Percentiles rank a stretch among this genome's conserved stretches.
phyloP scores from a whole-genome alignment of 1,139 yeast species.

The Spencermartinsiella ligniputridi region DNA sequence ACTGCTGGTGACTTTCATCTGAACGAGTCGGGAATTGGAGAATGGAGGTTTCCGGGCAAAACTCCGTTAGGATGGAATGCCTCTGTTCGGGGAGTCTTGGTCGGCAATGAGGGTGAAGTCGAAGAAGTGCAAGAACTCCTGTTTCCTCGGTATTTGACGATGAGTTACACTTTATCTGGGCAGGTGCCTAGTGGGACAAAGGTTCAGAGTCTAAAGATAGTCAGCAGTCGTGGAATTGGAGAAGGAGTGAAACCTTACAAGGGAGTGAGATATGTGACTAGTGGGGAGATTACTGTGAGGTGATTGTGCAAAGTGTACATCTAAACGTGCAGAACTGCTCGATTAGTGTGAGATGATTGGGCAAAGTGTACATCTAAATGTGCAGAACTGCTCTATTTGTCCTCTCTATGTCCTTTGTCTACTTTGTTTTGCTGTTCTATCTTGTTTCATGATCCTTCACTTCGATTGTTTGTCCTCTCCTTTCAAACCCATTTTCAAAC shows the following conservation, averaged over 20 bases:
- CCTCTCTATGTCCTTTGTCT: too few species aligned
- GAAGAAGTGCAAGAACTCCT: constrained; percentile 4
- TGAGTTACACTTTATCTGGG: constrained; percentile 63
- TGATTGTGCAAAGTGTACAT: constrained; percentile 20
- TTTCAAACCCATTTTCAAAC: constrained; percentile 35
- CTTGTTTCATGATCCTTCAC: too few species aligned
- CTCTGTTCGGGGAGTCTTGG: constrained; percentile 56
- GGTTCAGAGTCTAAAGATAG: constrained; percentile 61
- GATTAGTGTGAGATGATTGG: too few species aligned
- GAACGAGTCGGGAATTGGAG: constrained; percentile 51
- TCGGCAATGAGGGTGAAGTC: constrained; percentile 22
- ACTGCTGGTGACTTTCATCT: constrained; percentile 70
- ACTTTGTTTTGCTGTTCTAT: too few species aligned
- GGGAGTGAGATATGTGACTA: constrained; percentile 81
- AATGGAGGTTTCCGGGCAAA: constrained; percentile 66
- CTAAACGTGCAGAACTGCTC: too few species aligned
- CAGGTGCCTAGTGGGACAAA: constrained; percentile 70
- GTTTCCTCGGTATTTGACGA: constrained; percentile 51
- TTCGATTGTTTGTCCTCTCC: too few species aligned
- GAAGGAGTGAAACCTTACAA: constrained; percentile 75
- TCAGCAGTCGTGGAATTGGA: constrained; percentile 54
- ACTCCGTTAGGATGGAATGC: constrained; percentile 66
- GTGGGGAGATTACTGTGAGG: constrained; percentile 54
- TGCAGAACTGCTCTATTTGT: too few species aligned
- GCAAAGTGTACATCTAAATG: too few species aligned